Evolutionary conservation across 768 basidiomycete genomes (phyloP), one percentile per base, ranked within the genome.

Genomic region (Epithele typhae): DNA sequence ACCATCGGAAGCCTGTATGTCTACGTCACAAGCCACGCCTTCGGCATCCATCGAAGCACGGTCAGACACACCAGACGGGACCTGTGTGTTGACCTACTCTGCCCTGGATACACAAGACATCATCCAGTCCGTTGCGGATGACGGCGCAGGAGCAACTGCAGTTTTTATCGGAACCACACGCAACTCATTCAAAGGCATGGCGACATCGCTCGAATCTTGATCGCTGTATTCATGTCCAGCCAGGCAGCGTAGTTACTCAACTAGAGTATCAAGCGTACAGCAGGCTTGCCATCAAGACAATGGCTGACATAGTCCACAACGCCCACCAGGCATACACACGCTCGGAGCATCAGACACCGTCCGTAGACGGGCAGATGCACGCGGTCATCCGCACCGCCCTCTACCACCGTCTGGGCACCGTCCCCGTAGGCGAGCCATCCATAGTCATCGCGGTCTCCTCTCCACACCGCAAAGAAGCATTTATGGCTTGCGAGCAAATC

Each of bases 201-300:
- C 27, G 14, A 30, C 27, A 30, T 30, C 7, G 27, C 27, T 30
- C 27, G n/a, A n/a, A n/a, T n/a, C 27, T 30, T 14, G 27, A 30
- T 30, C 7, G 27, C 14, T 14, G 14, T 30, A 30, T 30, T 14
- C 14, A 14, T 30, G 27, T 30, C 27, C 5, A n/a, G 25, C 32
- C 46, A 40, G 45, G 45, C 27, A 87, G 81, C 59, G 64, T 66
- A 12, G 89, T 92, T 25, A 81, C 81, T 21, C 77, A 76, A 30
- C 64, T 92, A 25, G 87, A 90, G 60, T 92, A 91, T 59, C 85
- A 91, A 64, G 86, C 89, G 7, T 91, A 91, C 64, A 84, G 82
- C 52, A 82, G 79, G 52, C 68, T 92, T 21, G 86, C 88, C 9
- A 79, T 92, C 55, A 87, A 83, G 64, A 88, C 87, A 15, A 80